These are phyloP conservation scores for Alloteropsis semialata DNA, from an alignment of 176 grass and related monocot genomes.

Conservation along the genomic window DNA sequence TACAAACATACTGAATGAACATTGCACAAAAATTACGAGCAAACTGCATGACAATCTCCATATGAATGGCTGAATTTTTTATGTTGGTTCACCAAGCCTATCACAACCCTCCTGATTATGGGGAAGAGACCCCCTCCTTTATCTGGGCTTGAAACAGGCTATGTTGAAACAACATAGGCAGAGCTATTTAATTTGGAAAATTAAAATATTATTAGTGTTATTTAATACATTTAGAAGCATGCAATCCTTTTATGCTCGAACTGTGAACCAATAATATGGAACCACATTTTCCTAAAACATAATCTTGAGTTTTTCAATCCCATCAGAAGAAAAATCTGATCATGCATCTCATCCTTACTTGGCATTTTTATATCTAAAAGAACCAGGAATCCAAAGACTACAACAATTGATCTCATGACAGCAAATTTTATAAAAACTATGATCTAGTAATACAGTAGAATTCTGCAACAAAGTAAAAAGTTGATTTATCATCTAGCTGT, in stretches of 20 bases:
- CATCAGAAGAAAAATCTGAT: not conserved
- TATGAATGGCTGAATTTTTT: not conserved
- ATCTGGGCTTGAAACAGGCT: not conserved
- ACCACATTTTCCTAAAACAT: not conserved
- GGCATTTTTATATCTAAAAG: not conserved
- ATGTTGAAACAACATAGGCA: not conserved
- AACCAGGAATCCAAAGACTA: not conserved
- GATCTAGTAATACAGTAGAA: not conserved
- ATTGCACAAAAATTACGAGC: not conserved
- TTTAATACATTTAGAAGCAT: constrained; percentile 3
- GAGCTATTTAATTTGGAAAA: not conserved
- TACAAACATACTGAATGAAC: not conserved
- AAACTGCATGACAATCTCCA: not conserved
- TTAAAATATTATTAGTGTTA: not conserved
- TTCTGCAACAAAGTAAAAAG: not conserved
- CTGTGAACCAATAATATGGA: not conserved
- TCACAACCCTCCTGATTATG: too few relatives aligned
- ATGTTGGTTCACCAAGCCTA: too few relatives aligned
- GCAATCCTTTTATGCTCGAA: not conserved
- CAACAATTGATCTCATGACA: not conserved
- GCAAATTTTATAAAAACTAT: not conserved
- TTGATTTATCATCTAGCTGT: not conserved
- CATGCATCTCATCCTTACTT: not conserved
- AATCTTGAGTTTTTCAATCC: not conserved
- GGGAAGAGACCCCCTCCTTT: not conserved